Evolutionary conservation across 2,329 filamentous ascomycete species (phyloP).

Genomic region (Acarospora socialis): DNA sequence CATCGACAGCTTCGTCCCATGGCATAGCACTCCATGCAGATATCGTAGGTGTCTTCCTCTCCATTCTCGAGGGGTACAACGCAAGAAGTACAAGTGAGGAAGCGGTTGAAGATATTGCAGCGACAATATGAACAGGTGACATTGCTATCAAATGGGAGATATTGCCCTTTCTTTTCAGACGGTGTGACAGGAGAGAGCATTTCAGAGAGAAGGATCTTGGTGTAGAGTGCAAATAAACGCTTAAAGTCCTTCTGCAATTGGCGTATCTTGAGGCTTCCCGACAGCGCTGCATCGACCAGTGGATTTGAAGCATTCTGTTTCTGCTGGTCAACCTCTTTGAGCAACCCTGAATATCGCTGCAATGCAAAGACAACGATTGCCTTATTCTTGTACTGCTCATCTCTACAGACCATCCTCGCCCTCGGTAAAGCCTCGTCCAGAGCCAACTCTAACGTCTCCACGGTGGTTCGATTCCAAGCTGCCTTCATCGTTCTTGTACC

Average conservation of each 20-base stretch:
- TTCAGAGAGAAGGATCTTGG: constrained; percentile 67
- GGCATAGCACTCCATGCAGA: constrained; percentile 97
- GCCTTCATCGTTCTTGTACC: constrained; percentile 94
- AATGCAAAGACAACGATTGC: constrained; percentile 84
- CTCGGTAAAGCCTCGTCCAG: constrained; percentile 77
- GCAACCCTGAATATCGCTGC: constrained; percentile 53
- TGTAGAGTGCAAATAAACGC: constrained; percentile 62
- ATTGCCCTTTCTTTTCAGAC: constrained; percentile 57
- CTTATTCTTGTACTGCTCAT: constrained; percentile 98
- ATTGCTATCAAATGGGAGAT: constrained; percentile 71
- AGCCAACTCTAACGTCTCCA: constrained; percentile 77
- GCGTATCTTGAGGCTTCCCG: constrained; percentile 38
- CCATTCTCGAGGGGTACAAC: constrained; percentile 51
- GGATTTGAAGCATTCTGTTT: constrained; percentile 32
- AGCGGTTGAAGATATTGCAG: constrained; percentile 93
- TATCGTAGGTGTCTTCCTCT: constrained; percentile 76
- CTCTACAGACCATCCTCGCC: constrained; percentile 79
- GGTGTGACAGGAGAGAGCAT: constrained; percentile 55
- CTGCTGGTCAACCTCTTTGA: constrained; percentile 44
- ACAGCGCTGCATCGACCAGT: constrained; percentile 13
- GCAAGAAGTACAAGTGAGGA: constrained; percentile 82
- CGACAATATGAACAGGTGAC: constrained; percentile 93
- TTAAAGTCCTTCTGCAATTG: constrained; percentile 75
- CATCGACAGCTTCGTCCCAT: constrained; percentile 91
- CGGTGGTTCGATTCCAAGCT: constrained; percentile 91